Base-by-base conservation (phyloP, 495 filamentous ascomycete genomes). In the Beverwykella pulmonaria region DNA sequence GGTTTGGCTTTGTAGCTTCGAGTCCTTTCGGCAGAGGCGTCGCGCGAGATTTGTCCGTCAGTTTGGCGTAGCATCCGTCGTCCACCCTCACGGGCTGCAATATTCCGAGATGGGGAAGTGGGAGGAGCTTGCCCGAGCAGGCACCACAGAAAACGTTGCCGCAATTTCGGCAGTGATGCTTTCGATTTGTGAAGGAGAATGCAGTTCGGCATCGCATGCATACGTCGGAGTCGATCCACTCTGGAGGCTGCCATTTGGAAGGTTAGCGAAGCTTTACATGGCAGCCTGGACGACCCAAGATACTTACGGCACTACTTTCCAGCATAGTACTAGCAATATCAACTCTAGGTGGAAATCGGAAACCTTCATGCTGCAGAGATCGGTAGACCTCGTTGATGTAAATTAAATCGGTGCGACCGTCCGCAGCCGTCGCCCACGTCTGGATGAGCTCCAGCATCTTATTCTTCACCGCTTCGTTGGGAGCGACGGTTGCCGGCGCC, bases 201-300 rank as follows among this genome's bases (percentile, higher is more conserved):
- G 92, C 76, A 23, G 93, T 97, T 62, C 94, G 86, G 72, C 94
- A 98, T 75, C 94, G 87, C 94, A 98, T 97, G 73, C 94, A 98
- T 25, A 98, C 94, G 71, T 98, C 94, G 1, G 93, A 97, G 76
- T 98, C 95, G 30, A 88, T 88, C 94, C 94, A 98, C 76, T 98
- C 94, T 3, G 94, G 94, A 2, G 94, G 94, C 93, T 97, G 68
- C 30, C n/a, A 20, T 41, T 46, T 44, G 4, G 2, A 22, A 9
- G 1, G 49, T 71, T 34, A 71, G 69, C 48, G 26, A 27, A 32
- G 53, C 17, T 19, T 46, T 27, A 17, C 46, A 30, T 29, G 52
- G 59, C 17, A 60, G 59, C 41, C 32, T 17, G 20, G 56, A 39
- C 10, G 19, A 53, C 0, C 19, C n/a, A 22, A 53, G 7, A 8